Base-by-base conservation (phyloP, 1,284 basidiomycete species). In the Fomitopsis pinicola region DNA sequence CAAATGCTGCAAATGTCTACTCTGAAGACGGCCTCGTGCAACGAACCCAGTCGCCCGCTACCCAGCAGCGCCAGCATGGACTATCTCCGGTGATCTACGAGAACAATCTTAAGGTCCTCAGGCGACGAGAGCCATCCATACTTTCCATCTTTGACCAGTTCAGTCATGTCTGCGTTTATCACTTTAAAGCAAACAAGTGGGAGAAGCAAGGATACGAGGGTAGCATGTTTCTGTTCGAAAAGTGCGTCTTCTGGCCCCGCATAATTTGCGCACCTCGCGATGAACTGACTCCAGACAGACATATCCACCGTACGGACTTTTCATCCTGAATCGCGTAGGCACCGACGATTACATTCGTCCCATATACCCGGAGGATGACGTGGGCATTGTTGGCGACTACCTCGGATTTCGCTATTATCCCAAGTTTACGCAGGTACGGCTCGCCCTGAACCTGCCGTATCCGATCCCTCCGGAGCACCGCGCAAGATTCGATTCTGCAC, bases 191-290 rank as follows among this genome's bases (percentile, higher is more conserved):
- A 10, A 75, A 80, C 66, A 87, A 84, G 67, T 91, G 91, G 92
- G 85, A 88, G 74, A 94, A 94, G 75, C 87, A 91, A 59, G 91
- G 92, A 30, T 91, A 81, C 68, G 94, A 95, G 73, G 94, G 94
- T 2, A 90, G 87, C 69, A 91, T 95, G 84, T 95, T 96, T 76
- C 78, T 96, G 62, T 94, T 91, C 70, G 89, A 93, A 72, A 81
- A 92, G 89, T 92, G 69, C 64, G 84, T 72, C 17, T 45, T 44
- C 48, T 44, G 45, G 42, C 42, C 17, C 38, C 30, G 52, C 40
- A 19, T 22, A 14, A 9, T 35, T 64, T 33, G 46, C 22, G 50
- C 42, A 44, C 19, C 14, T n/a, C 53, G 33, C 53, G 30, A 46
- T 54, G 42, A 56, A 62, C 54, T 63, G 59, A 53, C 42, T 48